These are phyloP conservation scores for Simplicillium sp. DNA, from an alignment of 2,329 filamentous ascomycete genomes.

Conservation along the genomic window DNA sequence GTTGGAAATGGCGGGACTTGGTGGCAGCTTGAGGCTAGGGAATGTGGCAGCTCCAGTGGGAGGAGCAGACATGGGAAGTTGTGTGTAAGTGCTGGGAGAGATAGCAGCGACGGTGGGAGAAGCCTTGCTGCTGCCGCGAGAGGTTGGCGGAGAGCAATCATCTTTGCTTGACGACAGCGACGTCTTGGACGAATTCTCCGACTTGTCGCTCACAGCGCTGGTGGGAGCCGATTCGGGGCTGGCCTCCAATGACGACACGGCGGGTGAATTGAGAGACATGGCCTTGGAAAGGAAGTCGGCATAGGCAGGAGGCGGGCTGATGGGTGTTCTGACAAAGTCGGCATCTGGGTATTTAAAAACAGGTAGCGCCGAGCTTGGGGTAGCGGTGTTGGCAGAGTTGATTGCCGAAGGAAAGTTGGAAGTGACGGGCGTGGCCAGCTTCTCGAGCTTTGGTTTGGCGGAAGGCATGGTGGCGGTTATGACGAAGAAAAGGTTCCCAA, in stretches of 20 bases:
- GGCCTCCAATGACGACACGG: slow-evolving; percentile 39
- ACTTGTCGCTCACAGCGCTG: slow-evolving; percentile 45
- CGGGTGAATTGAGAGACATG: slow-evolving; percentile 65
- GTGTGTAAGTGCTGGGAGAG: slow-evolving; percentile 39
- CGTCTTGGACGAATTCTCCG: slow-evolving; percentile 37
- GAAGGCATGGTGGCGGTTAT: slow-evolving; percentile 34
- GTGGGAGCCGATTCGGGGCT: slow-evolving; percentile 42
- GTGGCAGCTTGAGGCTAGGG: slow-evolving; percentile 65
- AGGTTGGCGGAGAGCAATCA: slow-evolving; percentile 26
- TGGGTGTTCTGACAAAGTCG: slow-evolving; percentile 72
- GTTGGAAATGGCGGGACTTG: slow-evolving; percentile 60
- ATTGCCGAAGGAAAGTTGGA: slow-evolving; percentile 53
- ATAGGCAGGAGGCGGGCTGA: slow-evolving; percentile 83
- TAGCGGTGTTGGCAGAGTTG: slow-evolving; percentile 55
- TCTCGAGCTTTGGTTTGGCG: slow-evolving; percentile 49
- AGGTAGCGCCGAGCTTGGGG: slow-evolving; percentile 48
- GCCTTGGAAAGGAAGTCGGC: slow-evolving; percentile 79
- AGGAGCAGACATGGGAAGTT: slow-evolving; percentile 48
- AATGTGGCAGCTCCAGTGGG: slow-evolving; percentile 51
- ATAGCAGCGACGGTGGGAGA: slow-evolving; percentile 26
- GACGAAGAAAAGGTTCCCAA: too few species aligned
- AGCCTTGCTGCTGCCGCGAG: slow-evolving; percentile 21
- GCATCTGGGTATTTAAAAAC: slow-evolving; percentile 30
- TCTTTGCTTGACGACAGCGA: slow-evolving; percentile 14
- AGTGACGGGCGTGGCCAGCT: slow-evolving; percentile 53